Percentiles rank a stretch among this genome's conserved stretches.
Conservation (phyloP, 2,329 filamentous ascomycete species). For the Pseudogymnoascus sp. region DNA sequence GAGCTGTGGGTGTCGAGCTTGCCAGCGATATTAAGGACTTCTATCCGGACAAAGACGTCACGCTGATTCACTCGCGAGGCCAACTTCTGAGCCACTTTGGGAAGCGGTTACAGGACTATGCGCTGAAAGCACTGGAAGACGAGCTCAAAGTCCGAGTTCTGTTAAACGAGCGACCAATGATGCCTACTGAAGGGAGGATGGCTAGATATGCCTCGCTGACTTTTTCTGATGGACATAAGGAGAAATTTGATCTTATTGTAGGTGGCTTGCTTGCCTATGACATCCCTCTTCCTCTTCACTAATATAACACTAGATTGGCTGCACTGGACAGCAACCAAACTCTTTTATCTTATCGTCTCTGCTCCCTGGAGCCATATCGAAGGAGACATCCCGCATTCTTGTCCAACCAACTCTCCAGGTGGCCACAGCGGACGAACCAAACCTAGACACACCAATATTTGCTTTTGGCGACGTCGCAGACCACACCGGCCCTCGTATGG, state of each 20-base stretch:
- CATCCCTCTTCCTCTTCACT: background rate
- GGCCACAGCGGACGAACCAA: conserved; percentile 16
- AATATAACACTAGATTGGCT: conserved; percentile 31
- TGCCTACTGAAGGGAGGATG: conserved; percentile 11
- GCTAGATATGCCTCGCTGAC: conserved; percentile 19
- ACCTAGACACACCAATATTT: conserved; percentile 33
- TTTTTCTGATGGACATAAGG: conserved; percentile 25
- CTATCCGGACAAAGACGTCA: conserved; percentile 38
- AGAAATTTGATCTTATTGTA: conserved; percentile 35
- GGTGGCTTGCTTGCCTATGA: conserved; percentile 11
- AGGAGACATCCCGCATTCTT: conserved; percentile 24
- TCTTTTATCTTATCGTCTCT: conserved; percentile 30
- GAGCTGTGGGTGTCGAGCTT: conserved; percentile 42
- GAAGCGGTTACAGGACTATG: conserved; percentile 30
- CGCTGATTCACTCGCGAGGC: conserved; percentile 38
- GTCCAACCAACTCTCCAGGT: conserved; percentile 40
- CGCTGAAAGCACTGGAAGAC: conserved; percentile 25
- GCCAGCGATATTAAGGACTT: conserved; percentile 39
- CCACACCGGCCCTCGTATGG: conserved; percentile 34
- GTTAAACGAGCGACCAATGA: conserved; percentile 28
- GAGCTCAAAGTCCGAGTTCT: conserved; percentile 32
- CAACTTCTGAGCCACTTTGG: conserved; percentile 36
- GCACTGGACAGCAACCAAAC: conserved; percentile 39
- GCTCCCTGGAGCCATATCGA: conserved; percentile 28
- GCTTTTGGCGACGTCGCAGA: conserved; percentile 45